Evolutionary conservation across 306 rosid genomes (phyloP), one percentile per base, ranked within the genome.

Genomic region (Castanea mollissima): DNA sequence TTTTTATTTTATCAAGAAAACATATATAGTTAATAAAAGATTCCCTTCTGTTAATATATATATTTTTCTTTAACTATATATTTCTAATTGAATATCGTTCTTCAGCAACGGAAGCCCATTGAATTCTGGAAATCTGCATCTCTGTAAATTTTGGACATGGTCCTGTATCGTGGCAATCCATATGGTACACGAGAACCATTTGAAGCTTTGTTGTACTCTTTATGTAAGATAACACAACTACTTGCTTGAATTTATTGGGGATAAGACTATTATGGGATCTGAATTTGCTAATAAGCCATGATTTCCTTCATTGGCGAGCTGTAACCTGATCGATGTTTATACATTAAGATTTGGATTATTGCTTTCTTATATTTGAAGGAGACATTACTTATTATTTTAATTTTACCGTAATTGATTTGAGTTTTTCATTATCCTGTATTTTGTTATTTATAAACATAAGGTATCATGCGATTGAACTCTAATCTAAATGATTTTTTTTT

Each of bases 51-150:
- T 49, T 12, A 49, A 41, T 41, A 5, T 46, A 6, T 44, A 3
- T 15, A 23, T n/a, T 4, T 63, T 5, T 29, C 9, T 1, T 25
- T 46, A 49, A 2, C 3, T 46, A 19, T 83, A 18, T 51, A 38
- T 11, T 46, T 82, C 68, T 76, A 27, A 76, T 79, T 79, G 38
- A 21, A 8, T 52, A 32, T 82, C 73, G 3, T 8, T 27, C 55
- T 80, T 83, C 99, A 92, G 99, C 99, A 94, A 86, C 88, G 92
- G 90, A 92, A 84, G 83, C 89, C 92, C n/a, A 27, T 82, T 78
- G 95, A 90, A 62, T 92, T 92, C 88, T 91, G 95, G 97, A 88
- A 86, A 81, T 81, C 91, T 74, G 88, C 92, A 71, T 83, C 94
- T 44, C 85, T 69, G 11, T 94, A 80, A 85, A 87, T 80, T 70